Conservation (phyloP, 306 rosid genomes). For the Prosopis cineraria region DNA sequence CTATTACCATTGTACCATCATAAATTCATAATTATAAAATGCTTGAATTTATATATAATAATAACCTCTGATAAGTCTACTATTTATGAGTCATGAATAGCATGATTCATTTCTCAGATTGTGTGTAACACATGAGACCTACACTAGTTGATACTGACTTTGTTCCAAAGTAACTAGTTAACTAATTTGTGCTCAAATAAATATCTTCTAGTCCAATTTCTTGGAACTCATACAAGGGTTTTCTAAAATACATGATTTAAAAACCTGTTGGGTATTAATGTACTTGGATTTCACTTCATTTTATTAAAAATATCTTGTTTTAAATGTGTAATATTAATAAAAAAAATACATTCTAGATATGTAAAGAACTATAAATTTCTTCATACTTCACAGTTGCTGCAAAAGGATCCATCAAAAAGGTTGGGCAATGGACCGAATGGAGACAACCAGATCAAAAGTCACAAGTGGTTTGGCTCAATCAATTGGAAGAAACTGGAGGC, state of each 20-base stretch:
- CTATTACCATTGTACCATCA: background rate
- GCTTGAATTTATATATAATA: background rate
- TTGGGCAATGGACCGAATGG: constrained; percentile 85
- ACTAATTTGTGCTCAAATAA: background rate
- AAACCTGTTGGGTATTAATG: background rate
- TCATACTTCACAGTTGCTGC: constrained; percentile 62
- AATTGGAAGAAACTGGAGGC: constrained; percentile 94
- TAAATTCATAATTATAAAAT: background rate
- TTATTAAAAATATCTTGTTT: background rate
- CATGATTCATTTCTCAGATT: no score
- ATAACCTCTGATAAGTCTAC: no score
- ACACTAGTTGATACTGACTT: background rate
- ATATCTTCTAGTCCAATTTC: background rate
- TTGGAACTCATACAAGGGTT: background rate
- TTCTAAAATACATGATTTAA: constrained; percentile 1
- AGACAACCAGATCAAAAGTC: constrained; percentile 70
- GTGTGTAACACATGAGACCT: no score
- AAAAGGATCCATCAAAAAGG: constrained; percentile 82
- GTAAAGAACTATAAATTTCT: constrained; percentile 26
- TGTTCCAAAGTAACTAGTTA: background rate
- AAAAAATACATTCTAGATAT: no score
- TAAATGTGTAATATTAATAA: constrained; percentile 5
- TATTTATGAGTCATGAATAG: no score
- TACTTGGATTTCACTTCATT: no score
- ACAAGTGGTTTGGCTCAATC: constrained; percentile 80